A percentile compares a stretch with the other conserved stretches of the same genome.
These are phyloP conservation scores for Claviceps humidiphila DNA, from an alignment of 2,329 filamentous ascomycete species.

Conservation along the genomic window DNA sequence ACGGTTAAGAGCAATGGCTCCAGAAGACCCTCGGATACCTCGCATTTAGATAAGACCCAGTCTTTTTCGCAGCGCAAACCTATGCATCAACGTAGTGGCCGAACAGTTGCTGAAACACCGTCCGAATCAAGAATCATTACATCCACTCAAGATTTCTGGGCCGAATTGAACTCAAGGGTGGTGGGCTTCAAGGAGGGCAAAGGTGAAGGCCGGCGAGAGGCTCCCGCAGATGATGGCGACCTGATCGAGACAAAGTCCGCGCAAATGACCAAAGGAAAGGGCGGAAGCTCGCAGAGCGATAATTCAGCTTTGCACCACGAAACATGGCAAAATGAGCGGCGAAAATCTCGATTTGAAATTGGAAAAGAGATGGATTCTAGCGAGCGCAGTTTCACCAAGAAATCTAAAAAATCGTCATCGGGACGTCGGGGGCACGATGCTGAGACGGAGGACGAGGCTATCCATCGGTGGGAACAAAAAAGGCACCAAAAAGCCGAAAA, in stretches of 20 bases:
- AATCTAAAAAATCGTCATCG: constrained; percentile 10
- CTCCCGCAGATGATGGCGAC: neutral
- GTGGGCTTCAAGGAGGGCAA: constrained; percentile 6
- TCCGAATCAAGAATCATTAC: neutral
- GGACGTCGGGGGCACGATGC: constrained; percentile 14
- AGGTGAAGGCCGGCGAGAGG: neutral
- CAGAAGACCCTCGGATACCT: constrained; percentile 9
- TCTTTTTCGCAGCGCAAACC: neutral
- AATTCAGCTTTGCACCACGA: neutral
- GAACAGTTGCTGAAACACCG: neutral
- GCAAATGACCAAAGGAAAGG: neutral
- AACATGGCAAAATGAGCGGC: constrained; percentile 10
- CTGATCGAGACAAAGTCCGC: neutral
- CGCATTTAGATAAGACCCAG: constrained; percentile 3
- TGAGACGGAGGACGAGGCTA: constrained; percentile 26
- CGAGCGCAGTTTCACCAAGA: constrained; percentile 12
- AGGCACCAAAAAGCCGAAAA: constrained; percentile 30
- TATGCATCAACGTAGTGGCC: neutral
- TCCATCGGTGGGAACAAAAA: constrained; percentile 23
- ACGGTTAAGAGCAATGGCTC: constrained; percentile 7
- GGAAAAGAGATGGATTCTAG: constrained; percentile 11
- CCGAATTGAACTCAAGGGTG: constrained; percentile 12
- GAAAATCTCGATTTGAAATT: constrained; percentile 19
- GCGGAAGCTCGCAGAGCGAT: neutral
- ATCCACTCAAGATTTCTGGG: constrained; percentile 13